A percentile compares a stretch with the other conserved stretches of the same genome.
These are phyloP conservation scores for Mucor piriformis DNA, from an alignment of 371 early-diverging fungal species.

Conservation along the genomic window DNA sequence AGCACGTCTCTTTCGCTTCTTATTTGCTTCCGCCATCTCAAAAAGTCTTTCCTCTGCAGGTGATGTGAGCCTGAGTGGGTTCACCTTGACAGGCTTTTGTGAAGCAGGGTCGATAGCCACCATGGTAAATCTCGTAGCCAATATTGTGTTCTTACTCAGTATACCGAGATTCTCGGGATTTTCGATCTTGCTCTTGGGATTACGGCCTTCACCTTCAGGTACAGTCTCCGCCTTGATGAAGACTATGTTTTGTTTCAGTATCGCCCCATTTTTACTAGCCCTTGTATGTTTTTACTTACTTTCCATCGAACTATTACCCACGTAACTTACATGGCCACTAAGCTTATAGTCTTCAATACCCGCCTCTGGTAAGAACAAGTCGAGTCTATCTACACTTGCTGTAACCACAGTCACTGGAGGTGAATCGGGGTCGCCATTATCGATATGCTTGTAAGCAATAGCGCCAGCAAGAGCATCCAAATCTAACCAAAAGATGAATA, in stretches of 20 bases:
- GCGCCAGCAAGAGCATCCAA: constrained; percentile 86
- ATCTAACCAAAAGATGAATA: constrained; percentile 41
- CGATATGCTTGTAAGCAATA: constrained; percentile 81
- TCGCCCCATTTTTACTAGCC: neutral
- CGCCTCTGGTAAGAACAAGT: constrained; percentile 69
- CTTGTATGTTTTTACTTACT: constrained; percentile 33
- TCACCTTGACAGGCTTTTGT: constrained; percentile 73
- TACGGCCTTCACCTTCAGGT: constrained; percentile 18
- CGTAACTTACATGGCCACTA: constrained; percentile 81
- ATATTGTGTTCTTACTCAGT: constrained; percentile 56
- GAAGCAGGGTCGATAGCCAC: constrained; percentile 85
- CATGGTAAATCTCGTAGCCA: constrained; percentile 93
- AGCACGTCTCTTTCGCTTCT: constrained; percentile 69
- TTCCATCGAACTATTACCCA: constrained; percentile 92
- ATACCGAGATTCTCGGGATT: constrained; percentile 28
- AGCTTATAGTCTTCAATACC: constrained; percentile 73
- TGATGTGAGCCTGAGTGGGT: constrained; percentile 74
- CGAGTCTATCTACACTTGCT: constrained; percentile 90
- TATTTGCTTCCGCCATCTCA: constrained; percentile 72
- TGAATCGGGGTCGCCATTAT: constrained; percentile 61
- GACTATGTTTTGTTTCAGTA: constrained; percentile 34
- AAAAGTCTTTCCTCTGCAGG: constrained; percentile 82
- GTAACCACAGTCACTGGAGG: constrained; percentile 82
- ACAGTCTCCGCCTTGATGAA: constrained; percentile 74
- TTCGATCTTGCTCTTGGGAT: constrained; percentile 3